Percentiles rank a stretch among this genome's conserved stretches.
phyloP scores from a whole-genome alignment of 805 yeast genomes.

The Kodamaea nitidulidarum region DNA sequence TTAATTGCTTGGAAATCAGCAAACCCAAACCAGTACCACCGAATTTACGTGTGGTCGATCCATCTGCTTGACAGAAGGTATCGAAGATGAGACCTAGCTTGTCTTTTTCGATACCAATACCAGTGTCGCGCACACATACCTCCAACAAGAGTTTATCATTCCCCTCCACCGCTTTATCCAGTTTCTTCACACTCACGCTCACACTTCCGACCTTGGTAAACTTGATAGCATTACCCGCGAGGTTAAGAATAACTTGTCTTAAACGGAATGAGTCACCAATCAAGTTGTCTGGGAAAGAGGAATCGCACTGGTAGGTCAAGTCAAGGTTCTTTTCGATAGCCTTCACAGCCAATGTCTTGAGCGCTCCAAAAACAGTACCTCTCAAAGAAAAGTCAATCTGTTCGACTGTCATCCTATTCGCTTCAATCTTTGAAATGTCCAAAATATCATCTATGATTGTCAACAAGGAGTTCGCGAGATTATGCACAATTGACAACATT shows the following conservation, averaged over 20 bases:
- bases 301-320: conserved; percentile 75
- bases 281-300: conserved; percentile 80
- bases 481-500: conserved; percentile 86
- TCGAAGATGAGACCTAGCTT: conserved; percentile 82
- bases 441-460: conserved; percentile 87
- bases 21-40: conserved; percentile 92
- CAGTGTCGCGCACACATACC: conserved; percentile 86
- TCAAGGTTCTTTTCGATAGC: conserved; percentile 84
- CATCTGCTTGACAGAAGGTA: conserved; percentile 91
- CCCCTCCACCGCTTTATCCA: conserved; percentile 27
- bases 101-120: conserved; percentile 85
- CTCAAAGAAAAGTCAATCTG: conserved; percentile 81
- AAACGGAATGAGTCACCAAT: conserved; percentile 87
- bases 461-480: conserved; percentile 76
- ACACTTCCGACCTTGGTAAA: conserved; percentile 83
- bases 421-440: conserved; percentile 91
- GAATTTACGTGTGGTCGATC: conserved; percentile 86
- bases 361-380: conserved; percentile 86
- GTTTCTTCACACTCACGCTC: conserved; percentile 66
- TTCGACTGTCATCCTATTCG: conserved; percentile 89
- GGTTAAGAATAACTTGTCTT: conserved; percentile 79
- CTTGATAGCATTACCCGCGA: conserved; percentile 88
- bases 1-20: conserved; percentile 81
- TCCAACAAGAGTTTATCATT: conserved; percentile 53
- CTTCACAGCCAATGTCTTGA: conserved; percentile 84